These are phyloP conservation scores for Starmerella vitae DNA, from an alignment of 805 yeast species.

Conservation along the genomic window DNA sequence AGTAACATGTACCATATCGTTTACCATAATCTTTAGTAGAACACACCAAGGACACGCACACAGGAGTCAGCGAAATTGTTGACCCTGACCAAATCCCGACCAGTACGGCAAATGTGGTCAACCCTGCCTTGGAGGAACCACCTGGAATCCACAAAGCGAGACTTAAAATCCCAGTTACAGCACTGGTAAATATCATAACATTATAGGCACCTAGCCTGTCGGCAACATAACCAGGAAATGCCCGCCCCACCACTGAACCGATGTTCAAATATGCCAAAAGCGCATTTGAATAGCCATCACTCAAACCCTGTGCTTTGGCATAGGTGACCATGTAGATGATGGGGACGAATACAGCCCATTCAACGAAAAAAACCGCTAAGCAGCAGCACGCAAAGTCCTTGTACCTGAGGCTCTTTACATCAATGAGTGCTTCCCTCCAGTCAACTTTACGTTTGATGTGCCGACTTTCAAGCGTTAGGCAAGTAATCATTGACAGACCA, in stretches of 20 bases:
- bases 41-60: constrained; percentile 51
- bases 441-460: constrained; percentile 12
- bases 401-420: constrained; percentile 24
- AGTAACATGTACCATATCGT: constrained; percentile 54
- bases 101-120: constrained; percentile 40
- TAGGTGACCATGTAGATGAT: constrained; percentile 47
- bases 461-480: constrained; percentile 31
- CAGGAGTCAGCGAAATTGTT: constrained; percentile 52
- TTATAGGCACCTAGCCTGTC: constrained; percentile 46
- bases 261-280: constrained; percentile 39
- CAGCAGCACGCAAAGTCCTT: constrained; percentile 22
- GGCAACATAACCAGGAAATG: constrained; percentile 43
- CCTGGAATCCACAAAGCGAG: constrained; percentile 57
- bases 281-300: constrained; percentile 25
- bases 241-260: constrained; percentile 42
- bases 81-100: constrained; percentile 22
- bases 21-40: constrained; percentile 53
- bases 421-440: constrained; percentile 23
- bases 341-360: constrained; percentile 40
- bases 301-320: constrained; percentile 38
- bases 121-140: constrained; percentile 31
- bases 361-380: constrained; percentile 30
- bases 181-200: constrained; percentile 37
- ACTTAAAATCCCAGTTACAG: constrained; percentile 30
- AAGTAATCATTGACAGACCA: constrained; percentile 23